These are phyloP conservation scores for Fusarium beomiforme DNA, from an alignment of 2,329 filamentous ascomycete genomes.

Conservation along the genomic window DNA sequence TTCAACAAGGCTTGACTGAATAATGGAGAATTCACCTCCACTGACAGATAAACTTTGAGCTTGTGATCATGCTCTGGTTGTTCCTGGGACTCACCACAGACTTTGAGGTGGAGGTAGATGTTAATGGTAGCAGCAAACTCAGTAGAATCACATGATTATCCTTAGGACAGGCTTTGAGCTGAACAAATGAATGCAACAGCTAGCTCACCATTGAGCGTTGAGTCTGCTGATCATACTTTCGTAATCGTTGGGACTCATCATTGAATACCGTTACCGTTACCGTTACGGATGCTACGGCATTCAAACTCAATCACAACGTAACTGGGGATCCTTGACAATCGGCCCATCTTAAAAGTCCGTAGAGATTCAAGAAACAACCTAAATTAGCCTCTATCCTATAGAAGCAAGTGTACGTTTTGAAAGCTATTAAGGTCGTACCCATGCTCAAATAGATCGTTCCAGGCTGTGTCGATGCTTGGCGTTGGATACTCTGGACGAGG, in stretches of 20 bases:
- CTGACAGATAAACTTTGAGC: too few species aligned
- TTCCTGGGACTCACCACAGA: too few species aligned
- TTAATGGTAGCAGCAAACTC: background rate
- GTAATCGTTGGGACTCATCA: background rate
- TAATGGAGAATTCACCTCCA: too few species aligned
- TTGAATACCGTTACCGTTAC: too few species aligned
- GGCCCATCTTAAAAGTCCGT: background rate
- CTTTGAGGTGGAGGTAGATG: background rate
- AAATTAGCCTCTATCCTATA: background rate
- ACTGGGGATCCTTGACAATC: background rate
- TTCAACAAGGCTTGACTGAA: too few species aligned
- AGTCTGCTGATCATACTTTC: background rate
- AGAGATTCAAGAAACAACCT: background rate
- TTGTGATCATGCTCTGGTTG: too few species aligned
- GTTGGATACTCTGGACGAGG: slow-evolving; percentile 34
- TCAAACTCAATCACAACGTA: background rate
- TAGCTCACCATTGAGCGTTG: background rate
- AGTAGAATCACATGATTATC: background rate
- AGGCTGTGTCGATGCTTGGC: slow-evolving; percentile 36
- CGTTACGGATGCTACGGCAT: background rate
- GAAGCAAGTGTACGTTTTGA: slow-evolving; percentile 26
- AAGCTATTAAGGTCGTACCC: slow-evolving; percentile 35
- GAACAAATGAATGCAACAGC: background rate
- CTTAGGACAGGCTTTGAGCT: background rate
- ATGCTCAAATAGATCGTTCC: slow-evolving; percentile 40